Percentiles rank a stretch among this genome's conserved stretches.
These are phyloP conservation scores for Plasmodium adleri DNA, from an alignment of 169 alveolate genomes.

Conservation along the genomic window DNA sequence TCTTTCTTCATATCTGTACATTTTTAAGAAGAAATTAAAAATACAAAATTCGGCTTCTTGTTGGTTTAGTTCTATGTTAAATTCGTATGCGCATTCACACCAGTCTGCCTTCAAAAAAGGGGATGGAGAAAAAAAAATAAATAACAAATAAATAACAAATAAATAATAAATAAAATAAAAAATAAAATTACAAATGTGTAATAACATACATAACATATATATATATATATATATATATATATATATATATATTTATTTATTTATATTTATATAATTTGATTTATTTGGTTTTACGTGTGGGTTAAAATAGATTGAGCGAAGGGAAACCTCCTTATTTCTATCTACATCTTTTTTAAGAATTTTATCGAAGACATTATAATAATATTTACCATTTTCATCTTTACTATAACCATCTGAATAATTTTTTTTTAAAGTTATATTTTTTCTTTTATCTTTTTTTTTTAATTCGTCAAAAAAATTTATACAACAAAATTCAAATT, in stretches of 20 bases:
- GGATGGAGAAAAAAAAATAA: neutral
- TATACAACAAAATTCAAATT: constrained; percentile 51
- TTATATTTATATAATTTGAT: neutral
- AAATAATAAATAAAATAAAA: neutral
- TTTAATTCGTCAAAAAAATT: constrained; percentile 45
- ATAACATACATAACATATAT: neutral
- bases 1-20: constrained; percentile 70
- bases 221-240: neutral
- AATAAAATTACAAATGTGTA: neutral
- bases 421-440: constrained; percentile 44
- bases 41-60: constrained; percentile 62
- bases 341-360: constrained; percentile 66
- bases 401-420: constrained; percentile 23
- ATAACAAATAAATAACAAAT: neutral
- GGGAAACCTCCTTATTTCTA: constrained; percentile 33
- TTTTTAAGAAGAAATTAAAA: constrained; percentile 60
- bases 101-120: constrained; percentile 59
- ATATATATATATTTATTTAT: neutral
- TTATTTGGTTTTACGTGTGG: constrained; percentile 47
- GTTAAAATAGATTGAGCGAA: constrained; percentile 55
- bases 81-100: constrained; percentile 66
- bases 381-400: constrained; percentile 9
- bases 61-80: constrained; percentile 37
- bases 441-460: constrained; percentile 46
- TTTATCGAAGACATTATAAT: constrained; percentile 54